Percentiles rank a stretch among this genome's conserved stretches.
Evolutionary conservation across 2,329 filamentous ascomycete genomes (phyloP).

Genomic region (Claviceps arundinis): DNA sequence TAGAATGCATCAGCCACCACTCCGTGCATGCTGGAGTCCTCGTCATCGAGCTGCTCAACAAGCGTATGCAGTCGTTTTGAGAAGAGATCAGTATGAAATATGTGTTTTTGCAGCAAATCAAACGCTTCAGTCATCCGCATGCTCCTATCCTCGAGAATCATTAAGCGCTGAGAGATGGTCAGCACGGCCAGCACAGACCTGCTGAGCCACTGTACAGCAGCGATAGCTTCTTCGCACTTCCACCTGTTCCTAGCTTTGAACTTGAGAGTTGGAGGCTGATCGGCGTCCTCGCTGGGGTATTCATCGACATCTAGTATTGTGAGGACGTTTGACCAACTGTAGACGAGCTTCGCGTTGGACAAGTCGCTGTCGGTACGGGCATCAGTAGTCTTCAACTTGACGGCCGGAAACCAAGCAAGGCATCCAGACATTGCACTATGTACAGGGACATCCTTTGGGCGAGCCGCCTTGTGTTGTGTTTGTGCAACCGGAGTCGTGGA

Average conservation of each 20-base stretch:
- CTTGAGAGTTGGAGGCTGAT: conserved; percentile 63
- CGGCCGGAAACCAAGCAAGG: conserved; percentile 92
- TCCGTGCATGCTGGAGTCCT: conserved; percentile 81
- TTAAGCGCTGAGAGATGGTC: conserved; percentile 84
- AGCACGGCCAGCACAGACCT: conserved; percentile 82
- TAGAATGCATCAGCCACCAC: conserved; percentile 95
- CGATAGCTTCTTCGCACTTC: conserved; percentile 90
- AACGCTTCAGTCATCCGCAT: conserved; percentile 92
- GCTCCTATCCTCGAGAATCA: conserved; percentile 79
- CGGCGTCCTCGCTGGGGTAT: conserved; percentile 50
- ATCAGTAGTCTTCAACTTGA: conserved; percentile 72
- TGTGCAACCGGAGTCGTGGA: conserved; percentile 94
- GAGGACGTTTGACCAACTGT: conserved; percentile 97
- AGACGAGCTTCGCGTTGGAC: conserved; percentile 78
- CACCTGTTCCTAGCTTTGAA: conserved; percentile 79
- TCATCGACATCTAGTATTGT: conserved; percentile 85
- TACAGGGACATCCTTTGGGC: conserved; percentile 80
- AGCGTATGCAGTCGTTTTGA: conserved; percentile 72
- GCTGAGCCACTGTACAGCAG: conserved; percentile 92
- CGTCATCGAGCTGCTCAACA: conserved; percentile 79
- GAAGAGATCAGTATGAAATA: conserved; percentile 84
- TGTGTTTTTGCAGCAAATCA: conserved; percentile 80
- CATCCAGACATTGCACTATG: conserved; percentile 91
- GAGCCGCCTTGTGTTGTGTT: conserved; percentile 85
- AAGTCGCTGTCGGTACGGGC: conserved; percentile 51